Percentiles rank a stretch among this genome's conserved stretches.
phyloP scores from a whole-genome alignment of 2,329 filamentous ascomycete species.

The Tolypocladium tropicale region DNA sequence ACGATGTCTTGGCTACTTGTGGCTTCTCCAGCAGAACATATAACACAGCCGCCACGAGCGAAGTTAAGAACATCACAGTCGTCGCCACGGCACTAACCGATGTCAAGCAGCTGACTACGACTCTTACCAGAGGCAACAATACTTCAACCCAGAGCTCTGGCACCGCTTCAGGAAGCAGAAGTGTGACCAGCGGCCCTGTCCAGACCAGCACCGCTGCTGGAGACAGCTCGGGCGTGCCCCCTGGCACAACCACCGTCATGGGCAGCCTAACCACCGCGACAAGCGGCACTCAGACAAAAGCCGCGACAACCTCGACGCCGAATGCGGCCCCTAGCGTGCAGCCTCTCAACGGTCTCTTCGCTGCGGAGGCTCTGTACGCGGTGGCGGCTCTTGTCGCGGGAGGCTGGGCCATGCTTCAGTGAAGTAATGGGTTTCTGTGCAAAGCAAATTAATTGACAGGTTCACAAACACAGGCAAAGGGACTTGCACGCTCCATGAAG shows the following conservation, averaged over 20 bases:
- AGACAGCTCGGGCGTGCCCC: neutral
- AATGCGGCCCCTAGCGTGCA: neutral
- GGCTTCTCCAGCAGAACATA: constrained; percentile 22
- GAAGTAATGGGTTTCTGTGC: neutral
- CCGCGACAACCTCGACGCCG: neutral
- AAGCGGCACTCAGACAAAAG: neutral
- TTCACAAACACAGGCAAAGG: no score
- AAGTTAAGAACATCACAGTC: constrained; percentile 18
- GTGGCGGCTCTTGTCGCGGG: neutral
- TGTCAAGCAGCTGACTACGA: constrained; percentile 23
- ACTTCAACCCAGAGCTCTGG: neutral
- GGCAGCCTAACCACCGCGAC: neutral
- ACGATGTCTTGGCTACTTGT: constrained; percentile 22
- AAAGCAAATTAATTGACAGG: neutral
- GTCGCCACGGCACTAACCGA: constrained; percentile 20
- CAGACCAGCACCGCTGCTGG: no score
- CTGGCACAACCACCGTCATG: neutral
- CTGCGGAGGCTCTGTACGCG: neutral
- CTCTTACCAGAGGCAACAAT: constrained; percentile 13
- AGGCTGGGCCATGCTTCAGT: neutral
- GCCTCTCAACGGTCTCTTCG: neutral
- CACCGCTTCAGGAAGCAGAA: neutral
- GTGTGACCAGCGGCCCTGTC: neutral
- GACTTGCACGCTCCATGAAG: no score
- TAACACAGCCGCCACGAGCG: constrained; percentile 13